A percentile compares a stretch with the other conserved stretches of the same genome.
phyloP scores from a whole-genome alignment of 768 basidiomycete genomes.

The Pulveroboletus sp. region DNA sequence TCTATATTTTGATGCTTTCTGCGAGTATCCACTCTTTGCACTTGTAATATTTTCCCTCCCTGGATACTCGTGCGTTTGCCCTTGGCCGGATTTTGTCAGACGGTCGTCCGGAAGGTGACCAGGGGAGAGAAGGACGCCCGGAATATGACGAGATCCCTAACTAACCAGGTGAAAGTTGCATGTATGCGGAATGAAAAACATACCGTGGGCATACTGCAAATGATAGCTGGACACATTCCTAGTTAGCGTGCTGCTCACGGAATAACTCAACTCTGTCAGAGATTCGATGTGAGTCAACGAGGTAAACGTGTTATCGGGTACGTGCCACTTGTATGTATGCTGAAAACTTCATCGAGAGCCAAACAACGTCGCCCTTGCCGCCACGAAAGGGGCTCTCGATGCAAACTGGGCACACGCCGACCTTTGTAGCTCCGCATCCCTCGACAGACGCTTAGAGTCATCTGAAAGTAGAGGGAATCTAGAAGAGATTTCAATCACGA shows the following conservation, averaged over 20 bases:
- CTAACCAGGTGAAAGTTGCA: slow-evolving; percentile 1
- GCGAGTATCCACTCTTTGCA: slow-evolving; percentile 71
- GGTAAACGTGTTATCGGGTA: slow-evolving; percentile 8
- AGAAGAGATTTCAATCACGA: background rate
- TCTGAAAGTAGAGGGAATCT: slow-evolving; percentile 19
- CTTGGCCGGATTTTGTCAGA: slow-evolving; percentile 49
- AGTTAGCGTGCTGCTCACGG: slow-evolving; percentile 2
- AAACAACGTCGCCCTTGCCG: slow-evolving; percentile 60
- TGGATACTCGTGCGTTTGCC: slow-evolving; percentile 56
- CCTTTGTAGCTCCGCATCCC: slow-evolving; percentile 64
- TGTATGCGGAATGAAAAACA: slow-evolving; percentile 3
- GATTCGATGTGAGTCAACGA: slow-evolving; percentile 3
- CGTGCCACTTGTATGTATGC: slow-evolving; percentile 82
- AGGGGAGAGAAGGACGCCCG: slow-evolving; percentile 80
- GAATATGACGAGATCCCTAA: slow-evolving; percentile 66
- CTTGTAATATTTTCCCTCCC: slow-evolving; percentile 77
- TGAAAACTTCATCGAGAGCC: slow-evolving; percentile 78
- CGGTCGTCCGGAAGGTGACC: slow-evolving; percentile 49
- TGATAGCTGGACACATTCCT: slow-evolving; percentile 56
- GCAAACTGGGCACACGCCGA: slow-evolving; percentile 79
- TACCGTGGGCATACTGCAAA: slow-evolving; percentile 80
- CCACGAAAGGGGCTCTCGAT: slow-evolving; percentile 57
- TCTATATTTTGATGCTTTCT: slow-evolving; percentile 74
- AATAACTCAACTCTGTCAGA: slow-evolving; percentile 18
- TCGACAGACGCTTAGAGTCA: slow-evolving; percentile 41